Evolutionary conservation across 139 green algal genomes (phyloP), one percentile per base, ranked within the genome.

Genomic region (Chlamydomonas schloesseri): DNA sequence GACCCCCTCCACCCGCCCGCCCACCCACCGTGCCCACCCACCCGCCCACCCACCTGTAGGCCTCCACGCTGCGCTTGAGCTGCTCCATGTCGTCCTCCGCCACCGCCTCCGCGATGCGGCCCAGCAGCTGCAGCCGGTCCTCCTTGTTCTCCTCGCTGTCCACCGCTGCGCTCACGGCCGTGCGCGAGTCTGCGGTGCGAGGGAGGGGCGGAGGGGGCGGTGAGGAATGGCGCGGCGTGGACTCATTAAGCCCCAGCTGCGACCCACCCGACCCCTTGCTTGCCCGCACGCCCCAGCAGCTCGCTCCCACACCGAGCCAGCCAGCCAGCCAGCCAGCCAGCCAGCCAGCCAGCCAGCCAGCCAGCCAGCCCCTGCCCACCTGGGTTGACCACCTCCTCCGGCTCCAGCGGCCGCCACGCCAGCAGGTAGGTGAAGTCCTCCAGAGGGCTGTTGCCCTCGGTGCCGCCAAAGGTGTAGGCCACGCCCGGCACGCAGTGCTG

Each of bases 341-440:
- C n/a, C n/a, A n/a, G n/a, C n/a, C n/a, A n/a, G n/a, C n/a, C n/a
- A n/a, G n/a, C n/a, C n/a, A n/a, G n/a, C n/a, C n/a, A n/a, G n/a
- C n/a, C n/a, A n/a, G n/a, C n/a, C 37, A 34, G 10, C 37, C 71
- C 71, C 34, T 46, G 3, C 69, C 28, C 71, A 58, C 71, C 71
- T 21, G 71, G 8, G 15, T 33, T 11, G 20, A 76, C 37, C 71
- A n/a, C 71, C 37, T 76, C 71, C 71, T 34, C 24, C 23, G 37
- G 37, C 4, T 13, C 71, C 71, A 76, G 71, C 71, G 15, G 37
- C 37, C 71, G 34, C 71, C 71, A 76, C 37, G 71, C 71, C 71
- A 76, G 71, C 71, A 76, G 37, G 42, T 76, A 76, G 71, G 71
- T 76, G 42, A 60, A 76, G 71, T 76, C 71, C 71, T 76, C 71